phyloP scores from a whole-genome alignment of 73 alveolate species.

The Symbiodinium natans region DNA sequence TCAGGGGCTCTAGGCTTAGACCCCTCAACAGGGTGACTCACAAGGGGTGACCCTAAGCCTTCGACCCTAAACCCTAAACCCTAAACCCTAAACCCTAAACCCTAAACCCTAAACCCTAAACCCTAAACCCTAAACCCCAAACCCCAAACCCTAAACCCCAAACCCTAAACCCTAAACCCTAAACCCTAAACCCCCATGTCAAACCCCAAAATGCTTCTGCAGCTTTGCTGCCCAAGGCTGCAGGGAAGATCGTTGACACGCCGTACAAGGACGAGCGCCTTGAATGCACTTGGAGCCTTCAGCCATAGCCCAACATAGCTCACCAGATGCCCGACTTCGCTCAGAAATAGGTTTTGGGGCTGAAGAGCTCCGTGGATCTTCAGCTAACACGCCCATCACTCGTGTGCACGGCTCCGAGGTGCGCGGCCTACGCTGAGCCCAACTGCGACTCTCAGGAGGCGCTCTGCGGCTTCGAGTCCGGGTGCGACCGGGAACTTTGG shows the following conservation, averaged over 20 bases:
- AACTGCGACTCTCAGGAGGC: conserved; percentile 49
- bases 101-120: background rate
- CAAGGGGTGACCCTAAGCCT: background rate
- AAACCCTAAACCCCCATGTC: background rate
- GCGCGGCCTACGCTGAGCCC: conserved; percentile 61
- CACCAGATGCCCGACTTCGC: background rate
- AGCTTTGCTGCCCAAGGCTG: background rate
- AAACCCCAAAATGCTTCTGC: background rate
- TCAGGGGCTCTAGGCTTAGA: background rate
- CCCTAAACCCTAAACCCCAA: no score
- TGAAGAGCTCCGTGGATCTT: background rate
- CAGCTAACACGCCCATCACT: background rate
- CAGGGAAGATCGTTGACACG: conserved; percentile 31
- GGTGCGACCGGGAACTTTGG: conserved; percentile 79
- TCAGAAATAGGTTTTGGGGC: background rate
- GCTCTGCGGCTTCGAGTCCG: conserved; percentile 47
- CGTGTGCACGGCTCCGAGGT: background rate
- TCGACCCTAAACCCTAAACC: no score
- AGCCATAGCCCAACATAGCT: background rate
- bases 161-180: background rate
- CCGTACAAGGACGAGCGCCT: conserved; percentile 50
- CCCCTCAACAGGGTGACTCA: background rate
- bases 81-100: background rate
- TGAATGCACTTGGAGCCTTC: background rate
- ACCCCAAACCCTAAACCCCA: no score